Evolutionary conservation across 2,329 filamentous ascomycete genomes (phyloP).

Genomic region (Periconia digitata): DNA sequence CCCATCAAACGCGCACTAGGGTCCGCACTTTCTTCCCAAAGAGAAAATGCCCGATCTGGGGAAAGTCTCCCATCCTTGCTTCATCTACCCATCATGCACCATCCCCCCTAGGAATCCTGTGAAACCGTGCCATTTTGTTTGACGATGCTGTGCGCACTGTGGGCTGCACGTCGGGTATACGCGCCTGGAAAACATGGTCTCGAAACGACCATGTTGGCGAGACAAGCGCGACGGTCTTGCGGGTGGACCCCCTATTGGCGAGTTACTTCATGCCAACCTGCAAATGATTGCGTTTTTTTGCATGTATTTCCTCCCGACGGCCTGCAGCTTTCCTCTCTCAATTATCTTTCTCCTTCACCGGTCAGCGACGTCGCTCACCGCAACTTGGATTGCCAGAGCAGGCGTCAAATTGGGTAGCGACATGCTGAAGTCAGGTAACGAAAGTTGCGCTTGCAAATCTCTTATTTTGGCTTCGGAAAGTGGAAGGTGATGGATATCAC

Average conservation of each 20-base stretch:
- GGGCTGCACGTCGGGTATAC: constrained; percentile 8
- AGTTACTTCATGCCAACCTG: neutral
- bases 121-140: constrained; percentile 9
- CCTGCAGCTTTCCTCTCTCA: constrained; percentile 2
- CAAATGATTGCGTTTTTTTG: constrained; percentile 1
- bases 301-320: constrained; percentile 1
- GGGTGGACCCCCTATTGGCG: constrained; percentile 8
- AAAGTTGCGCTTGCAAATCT: no score
- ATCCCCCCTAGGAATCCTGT: constrained; percentile 5
- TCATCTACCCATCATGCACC: constrained; percentile 15
- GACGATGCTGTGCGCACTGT: constrained; percentile 9
- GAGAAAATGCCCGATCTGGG: constrained; percentile 20
- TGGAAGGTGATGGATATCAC: no score
- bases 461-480: no score
- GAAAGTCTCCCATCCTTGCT: constrained; percentile 19
- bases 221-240: constrained; percentile 3
- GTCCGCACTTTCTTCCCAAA: constrained; percentile 15
- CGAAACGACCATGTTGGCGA: constrained; percentile 2
- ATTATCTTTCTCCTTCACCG: constrained; percentile 6
- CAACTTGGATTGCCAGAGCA: constrained; percentile 6
- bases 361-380: constrained; percentile 6
- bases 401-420: no score
- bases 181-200: neutral
- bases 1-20: neutral
- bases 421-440: no score